Percentiles rank a stretch among this genome's conserved stretches.
These are phyloP conservation scores for Oropetium thomaeum DNA, from an alignment of 176 grass and related monocot species.

Conservation along the genomic window DNA sequence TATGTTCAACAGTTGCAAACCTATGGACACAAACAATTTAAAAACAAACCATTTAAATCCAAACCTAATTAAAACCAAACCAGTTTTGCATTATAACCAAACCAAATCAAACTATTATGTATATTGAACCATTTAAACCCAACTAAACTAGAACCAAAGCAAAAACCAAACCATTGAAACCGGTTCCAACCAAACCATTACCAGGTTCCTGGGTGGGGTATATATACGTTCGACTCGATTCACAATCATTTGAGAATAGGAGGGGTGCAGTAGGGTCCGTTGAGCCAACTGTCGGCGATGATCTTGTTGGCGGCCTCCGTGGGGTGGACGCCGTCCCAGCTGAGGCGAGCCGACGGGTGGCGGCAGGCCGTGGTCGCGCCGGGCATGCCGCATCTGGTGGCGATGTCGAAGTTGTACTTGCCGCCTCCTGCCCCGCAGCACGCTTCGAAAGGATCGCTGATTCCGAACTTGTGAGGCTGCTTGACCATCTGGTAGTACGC, in stretches of 20 bases:
- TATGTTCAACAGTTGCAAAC: no score
- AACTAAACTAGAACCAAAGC: no score
- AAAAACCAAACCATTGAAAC: no score
- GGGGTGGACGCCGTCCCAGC: slow-evolving; percentile 58
- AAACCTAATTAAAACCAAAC: no score
- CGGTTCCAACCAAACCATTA: no score
- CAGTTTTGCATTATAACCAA: no score
- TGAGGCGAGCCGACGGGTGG: slow-evolving; percentile 26
- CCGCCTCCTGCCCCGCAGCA: slow-evolving; percentile 46
- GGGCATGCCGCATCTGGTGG: slow-evolving; percentile 30
- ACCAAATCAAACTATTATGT: no score
- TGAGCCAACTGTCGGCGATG: slow-evolving; percentile 40
- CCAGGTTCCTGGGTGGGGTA: no score
- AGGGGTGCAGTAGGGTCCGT: slow-evolving; percentile 41
- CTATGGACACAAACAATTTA: no score
- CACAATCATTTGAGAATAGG: slow-evolving; percentile 19
- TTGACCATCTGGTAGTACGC: slow-evolving; percentile 24
- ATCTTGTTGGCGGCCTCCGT: slow-evolving; percentile 45
- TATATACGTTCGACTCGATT: no score
- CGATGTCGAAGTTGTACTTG: slow-evolving; percentile 35
- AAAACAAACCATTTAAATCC: no score
- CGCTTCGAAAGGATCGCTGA: slow-evolving; percentile 21
- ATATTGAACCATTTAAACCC: no score
- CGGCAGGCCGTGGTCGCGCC: slow-evolving; percentile 33
- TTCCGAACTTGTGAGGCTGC: slow-evolving; percentile 39